These are phyloP conservation scores for Phaeosphaeria sp. DNA, from an alignment of 2,329 filamentous ascomycete genomes.

Conservation along the genomic window DNA sequence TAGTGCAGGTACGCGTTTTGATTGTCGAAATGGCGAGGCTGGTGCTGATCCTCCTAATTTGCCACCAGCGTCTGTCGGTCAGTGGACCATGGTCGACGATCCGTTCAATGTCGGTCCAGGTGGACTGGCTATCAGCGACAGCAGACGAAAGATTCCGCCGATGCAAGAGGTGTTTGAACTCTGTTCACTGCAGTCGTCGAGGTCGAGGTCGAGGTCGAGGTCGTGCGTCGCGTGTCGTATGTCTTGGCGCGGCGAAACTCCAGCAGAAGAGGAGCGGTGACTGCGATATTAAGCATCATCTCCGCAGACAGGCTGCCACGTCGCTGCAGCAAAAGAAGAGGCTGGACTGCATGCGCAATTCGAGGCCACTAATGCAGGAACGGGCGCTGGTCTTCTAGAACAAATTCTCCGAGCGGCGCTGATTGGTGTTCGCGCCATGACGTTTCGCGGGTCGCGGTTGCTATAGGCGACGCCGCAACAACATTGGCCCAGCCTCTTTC, in stretches of 20 bases:
- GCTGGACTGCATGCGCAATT: slow-evolving; percentile 26
- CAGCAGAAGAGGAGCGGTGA: slow-evolving; percentile 15
- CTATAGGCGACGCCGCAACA: slow-evolving; percentile 21
- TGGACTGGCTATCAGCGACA: not conserved
- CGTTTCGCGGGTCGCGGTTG: slow-evolving; percentile 24
- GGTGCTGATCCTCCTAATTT: not conserved
- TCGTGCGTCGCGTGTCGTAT: not conserved
- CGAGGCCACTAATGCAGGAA: slow-evolving; percentile 32
- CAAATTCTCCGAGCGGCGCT: slow-evolving; percentile 14
- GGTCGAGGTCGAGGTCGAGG: not conserved
- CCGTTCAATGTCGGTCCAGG: not conserved
- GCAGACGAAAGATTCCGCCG: not conserved
- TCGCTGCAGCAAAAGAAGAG: slow-evolving; percentile 31
- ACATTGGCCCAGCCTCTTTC: slow-evolving; percentile 36
- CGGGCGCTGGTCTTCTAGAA: slow-evolving; percentile 14
- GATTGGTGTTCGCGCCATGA: slow-evolving; percentile 34
- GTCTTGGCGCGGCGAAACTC: not conserved
- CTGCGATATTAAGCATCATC: slow-evolving; percentile 3
- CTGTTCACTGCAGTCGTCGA: not conserved
- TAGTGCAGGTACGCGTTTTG: not conserved
- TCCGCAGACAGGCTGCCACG: slow-evolving; percentile 33
- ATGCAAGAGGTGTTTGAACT: not conserved
- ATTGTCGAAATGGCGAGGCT: not conserved
- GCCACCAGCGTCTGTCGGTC: not conserved
- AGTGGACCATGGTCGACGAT: not conserved